A percentile compares a stretch with the other conserved stretches of the same genome.
These are phyloP conservation scores for Saturnispora kantuleensis DNA, from an alignment of 805 yeast genomes.

Conservation along the genomic window DNA sequence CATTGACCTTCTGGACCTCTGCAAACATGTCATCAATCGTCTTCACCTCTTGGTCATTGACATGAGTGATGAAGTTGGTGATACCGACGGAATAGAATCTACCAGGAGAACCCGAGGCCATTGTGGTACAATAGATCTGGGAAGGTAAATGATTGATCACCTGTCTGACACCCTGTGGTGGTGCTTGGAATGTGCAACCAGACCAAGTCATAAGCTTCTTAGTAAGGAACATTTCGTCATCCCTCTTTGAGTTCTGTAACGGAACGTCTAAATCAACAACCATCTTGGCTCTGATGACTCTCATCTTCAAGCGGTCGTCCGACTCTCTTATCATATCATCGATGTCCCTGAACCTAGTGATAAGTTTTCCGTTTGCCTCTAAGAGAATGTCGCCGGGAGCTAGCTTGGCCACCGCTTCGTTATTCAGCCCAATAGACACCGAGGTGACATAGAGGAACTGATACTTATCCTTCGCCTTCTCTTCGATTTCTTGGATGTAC, in stretches of 20 bases:
- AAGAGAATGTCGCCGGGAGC: slow-evolving; percentile 69
- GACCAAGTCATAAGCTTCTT: slow-evolving; percentile 69
- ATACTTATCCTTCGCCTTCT: slow-evolving; percentile 42
- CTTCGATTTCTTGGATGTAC: slow-evolving; percentile 66
- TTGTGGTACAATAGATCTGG: slow-evolving; percentile 69
- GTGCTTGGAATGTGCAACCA: slow-evolving; percentile 74
- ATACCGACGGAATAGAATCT: slow-evolving; percentile 68
- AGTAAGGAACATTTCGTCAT: slow-evolving; percentile 34
- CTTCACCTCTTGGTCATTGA: slow-evolving; percentile 66
- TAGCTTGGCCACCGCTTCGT: slow-evolving; percentile 26
- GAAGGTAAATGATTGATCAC: slow-evolving; percentile 69
- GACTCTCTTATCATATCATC: slow-evolving; percentile 29
- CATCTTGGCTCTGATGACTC: slow-evolving; percentile 62
- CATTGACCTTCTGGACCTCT: slow-evolving; percentile 62
- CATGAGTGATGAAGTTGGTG: slow-evolving; percentile 82
- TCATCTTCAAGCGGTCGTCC: slow-evolving; percentile 36
- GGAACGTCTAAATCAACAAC: slow-evolving; percentile 53
- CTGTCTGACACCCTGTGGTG: slow-evolving; percentile 91
- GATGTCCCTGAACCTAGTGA: slow-evolving; percentile 60
- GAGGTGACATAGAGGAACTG: slow-evolving; percentile 67
- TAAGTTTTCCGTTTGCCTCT: slow-evolving; percentile 54
- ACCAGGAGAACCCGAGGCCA: slow-evolving; percentile 79
- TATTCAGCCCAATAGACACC: slow-evolving; percentile 32
- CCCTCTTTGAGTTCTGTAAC: slow-evolving; percentile 46
- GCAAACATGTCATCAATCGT: slow-evolving; percentile 57